Evolutionary conservation across 1,139 yeast genomes (phyloP), one percentile per base, ranked within the genome.

Genomic region (Nakaseomyces uthaithaninus): DNA sequence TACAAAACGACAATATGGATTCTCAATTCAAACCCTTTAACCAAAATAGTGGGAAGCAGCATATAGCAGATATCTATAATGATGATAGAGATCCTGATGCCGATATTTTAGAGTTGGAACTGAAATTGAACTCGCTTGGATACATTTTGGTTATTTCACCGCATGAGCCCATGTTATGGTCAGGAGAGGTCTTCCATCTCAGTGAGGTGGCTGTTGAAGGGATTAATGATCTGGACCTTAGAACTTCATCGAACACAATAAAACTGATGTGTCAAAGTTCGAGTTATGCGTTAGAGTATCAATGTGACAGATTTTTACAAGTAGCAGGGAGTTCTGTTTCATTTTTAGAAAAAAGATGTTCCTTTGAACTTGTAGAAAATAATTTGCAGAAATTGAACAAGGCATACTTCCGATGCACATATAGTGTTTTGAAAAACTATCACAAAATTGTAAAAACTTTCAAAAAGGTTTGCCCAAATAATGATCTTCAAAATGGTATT

Each of bases 141-240:
- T 86, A 86, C 51, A 72, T 87, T 12, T 55, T 89, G 26, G 80
- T 89, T 0, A 64, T 87, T 17, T 79, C 85, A 53, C 91, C 95
- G 2, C 74, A 80, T 11, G 85, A 84, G 53, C 94, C 96, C 0
- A 73, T 89, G 57, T 77, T 84, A 22, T 89, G 97, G 97, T 91
- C 84, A 48, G 97, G 97, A 2, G 71, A 74, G 18, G 79, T 82
- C 46, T 73, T 80, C 26, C 74, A 76, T 39, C 59, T 84, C 2
- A 47, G 59, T 1, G 52, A 45, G n/a, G 50, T 47, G 10, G 45
- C 45, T 17, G 43, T 42, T 18, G 48, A 60, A 23, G 64, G 46
- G 3, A 47, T 43, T 22, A 52, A 51, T 9, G 57, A 57, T 11
- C 42, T 59, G 4, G 50, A 59, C n/a, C 52, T 60, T 24, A 63